Percentiles rank a stretch among this genome's conserved stretches.
These are phyloP conservation scores for Sextonia rubra DNA, from an alignment of 164 flowering plant genomes.

Conservation along the genomic window DNA sequence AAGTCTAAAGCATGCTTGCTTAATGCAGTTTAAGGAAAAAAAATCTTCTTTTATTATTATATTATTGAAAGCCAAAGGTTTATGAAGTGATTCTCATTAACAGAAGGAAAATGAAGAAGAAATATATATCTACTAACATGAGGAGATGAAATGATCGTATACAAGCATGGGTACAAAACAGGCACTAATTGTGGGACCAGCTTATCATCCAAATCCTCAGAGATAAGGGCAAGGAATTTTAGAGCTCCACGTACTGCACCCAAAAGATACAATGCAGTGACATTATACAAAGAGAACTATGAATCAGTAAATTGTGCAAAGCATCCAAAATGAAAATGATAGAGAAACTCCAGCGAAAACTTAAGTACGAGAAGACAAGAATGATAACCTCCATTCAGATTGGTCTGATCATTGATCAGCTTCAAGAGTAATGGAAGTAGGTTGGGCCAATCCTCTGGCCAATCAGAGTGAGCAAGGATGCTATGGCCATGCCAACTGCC, in stretches of 20 bases:
- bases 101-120: neutral
- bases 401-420: conserved; percentile 60
- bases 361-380: neutral
- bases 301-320: neutral
- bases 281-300: neutral
- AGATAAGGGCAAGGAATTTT: conserved; percentile 77
- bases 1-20: neutral
- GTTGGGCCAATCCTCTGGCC: conserved; percentile 97
- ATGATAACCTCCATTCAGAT: conserved; percentile 66
- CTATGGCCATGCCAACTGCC: conserved; percentile 90
- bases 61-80: neutral
- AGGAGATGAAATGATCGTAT: conserved; percentile 66
- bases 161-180: conserved; percentile 72
- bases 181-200: conserved; percentile 74
- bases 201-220: conserved; percentile 81
- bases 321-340: neutral
- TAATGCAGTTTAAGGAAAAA: no score
- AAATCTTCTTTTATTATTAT: no score
- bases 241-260: conserved; percentile 81
- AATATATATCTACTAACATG: conserved; percentile 43
- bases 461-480: conserved; percentile 82
- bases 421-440: conserved; percentile 71
- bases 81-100: neutral
- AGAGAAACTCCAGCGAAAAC: neutral
- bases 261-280: neutral